Percentiles rank a stretch among this genome's conserved stretches.
Conservation (phyloP, 768 basidiomycete genomes). For the Mrakia hoshinonis region DNA sequence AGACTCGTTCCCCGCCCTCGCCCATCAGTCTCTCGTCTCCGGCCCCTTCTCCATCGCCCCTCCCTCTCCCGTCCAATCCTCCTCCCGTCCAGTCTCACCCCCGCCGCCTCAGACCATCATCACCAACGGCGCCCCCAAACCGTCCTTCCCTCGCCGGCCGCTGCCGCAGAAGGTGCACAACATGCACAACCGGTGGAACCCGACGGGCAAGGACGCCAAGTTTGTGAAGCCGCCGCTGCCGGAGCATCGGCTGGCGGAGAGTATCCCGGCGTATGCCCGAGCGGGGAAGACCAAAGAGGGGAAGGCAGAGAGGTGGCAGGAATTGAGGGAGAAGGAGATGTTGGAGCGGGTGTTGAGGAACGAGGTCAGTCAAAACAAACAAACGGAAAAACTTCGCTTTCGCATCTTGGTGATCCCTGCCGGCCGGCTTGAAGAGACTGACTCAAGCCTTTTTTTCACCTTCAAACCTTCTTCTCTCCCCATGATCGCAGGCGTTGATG, state of each 20-base stretch:
- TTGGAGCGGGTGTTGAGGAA: slow-evolving; percentile 11
- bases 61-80: not conserved
- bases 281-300: slow-evolving; percentile 1
- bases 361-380: slow-evolving; percentile 25
- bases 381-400: too few species aligned
- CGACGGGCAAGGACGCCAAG: slow-evolving; percentile 11
- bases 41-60: not conserved
- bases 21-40: not conserved
- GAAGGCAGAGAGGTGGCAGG: slow-evolving; percentile 9
- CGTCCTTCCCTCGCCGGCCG: not conserved
- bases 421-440: too few species aligned
- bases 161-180: slow-evolving; percentile 3
- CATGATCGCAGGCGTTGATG: not conserved
- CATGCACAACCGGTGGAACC: not conserved
- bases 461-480: not conserved
- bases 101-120: not conserved
- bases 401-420: not conserved
- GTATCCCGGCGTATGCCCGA: slow-evolving; percentile 17
- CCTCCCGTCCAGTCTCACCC: not conserved
- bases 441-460: not conserved
- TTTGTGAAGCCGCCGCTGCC: not conserved
- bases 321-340: slow-evolving; percentile 15
- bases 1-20: not conserved
- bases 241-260: slow-evolving; percentile 18
- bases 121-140: not conserved